phyloP scores from a whole-genome alignment of 202 grass and related monocot genomes.

The Setaria viridis region DNA sequence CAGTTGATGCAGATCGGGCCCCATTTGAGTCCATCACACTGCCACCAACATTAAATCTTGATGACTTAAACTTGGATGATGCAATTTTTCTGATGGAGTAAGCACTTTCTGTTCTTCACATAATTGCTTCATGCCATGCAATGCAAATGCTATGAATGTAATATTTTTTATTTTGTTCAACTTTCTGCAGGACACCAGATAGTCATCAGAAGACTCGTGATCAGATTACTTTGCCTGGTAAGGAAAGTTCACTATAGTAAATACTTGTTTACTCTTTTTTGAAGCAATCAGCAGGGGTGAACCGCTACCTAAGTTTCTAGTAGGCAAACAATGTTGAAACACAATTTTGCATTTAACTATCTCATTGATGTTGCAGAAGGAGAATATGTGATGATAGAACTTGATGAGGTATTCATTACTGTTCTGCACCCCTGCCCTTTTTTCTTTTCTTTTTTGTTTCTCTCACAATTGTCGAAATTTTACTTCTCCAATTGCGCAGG shows the following conservation, averaged over 20 bases:
- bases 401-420: constrained; percentile 70
- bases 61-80: constrained; percentile 73
- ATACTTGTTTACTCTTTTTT: constrained; percentile 18
- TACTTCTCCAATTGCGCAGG: constrained; percentile 47
- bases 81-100: constrained; percentile 63
- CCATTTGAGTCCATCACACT: constrained; percentile 74
- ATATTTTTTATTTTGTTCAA: constrained; percentile 34
- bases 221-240: constrained; percentile 82
- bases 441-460: constrained; percentile 29
- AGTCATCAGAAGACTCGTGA: constrained; percentile 65
- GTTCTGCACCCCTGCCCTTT: not conserved
- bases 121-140: not conserved
- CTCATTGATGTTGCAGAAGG: constrained; percentile 52
- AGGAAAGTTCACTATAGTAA: constrained; percentile 30
- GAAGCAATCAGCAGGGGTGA: not conserved
- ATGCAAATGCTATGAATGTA: constrained; percentile 18
- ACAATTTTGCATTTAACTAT: not conserved
- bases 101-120: constrained; percentile 34
- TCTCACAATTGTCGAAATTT: not conserved
- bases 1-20: constrained; percentile 59
- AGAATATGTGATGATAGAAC: constrained; percentile 70
- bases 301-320: not conserved
- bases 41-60: constrained; percentile 78
- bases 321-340: not conserved
- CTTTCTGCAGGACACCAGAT: constrained; percentile 67